These are phyloP conservation scores for Claviceps digitariae DNA, from an alignment of 2,329 filamentous ascomycete genomes.

Conservation along the genomic window DNA sequence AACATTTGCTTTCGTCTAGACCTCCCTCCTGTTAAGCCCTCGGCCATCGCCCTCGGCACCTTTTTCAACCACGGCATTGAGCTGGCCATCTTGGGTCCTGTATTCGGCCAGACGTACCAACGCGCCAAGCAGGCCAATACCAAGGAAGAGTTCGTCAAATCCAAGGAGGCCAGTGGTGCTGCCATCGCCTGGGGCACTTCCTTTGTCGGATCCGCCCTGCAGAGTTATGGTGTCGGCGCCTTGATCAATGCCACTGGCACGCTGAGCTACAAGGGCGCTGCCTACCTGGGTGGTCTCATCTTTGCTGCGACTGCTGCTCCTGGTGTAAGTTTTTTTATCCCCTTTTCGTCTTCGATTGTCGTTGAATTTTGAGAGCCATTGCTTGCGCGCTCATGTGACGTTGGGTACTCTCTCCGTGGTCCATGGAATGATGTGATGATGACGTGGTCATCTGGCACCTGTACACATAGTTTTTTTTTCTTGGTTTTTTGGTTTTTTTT, in stretches of 20 bases:
- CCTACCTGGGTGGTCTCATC: slow-evolving; percentile 81
- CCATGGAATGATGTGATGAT: background rate
- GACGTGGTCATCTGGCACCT: background rate
- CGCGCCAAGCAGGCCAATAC: slow-evolving; percentile 82
- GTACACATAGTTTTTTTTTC: background rate
- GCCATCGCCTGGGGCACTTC: slow-evolving; percentile 85
- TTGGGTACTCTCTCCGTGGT: background rate
- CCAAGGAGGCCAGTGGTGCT: slow-evolving; percentile 79
- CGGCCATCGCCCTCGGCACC: slow-evolving; percentile 90
- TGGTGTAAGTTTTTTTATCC: slow-evolving; percentile 40
- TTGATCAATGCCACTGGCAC: slow-evolving; percentile 92
- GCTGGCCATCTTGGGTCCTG: slow-evolving; percentile 70
- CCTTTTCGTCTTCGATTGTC: background rate
- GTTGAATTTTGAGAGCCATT: no score
- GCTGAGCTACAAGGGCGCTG: slow-evolving; percentile 90
- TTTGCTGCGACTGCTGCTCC: slow-evolving; percentile 86
- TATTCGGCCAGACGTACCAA: slow-evolving; percentile 93
- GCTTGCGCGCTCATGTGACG: background rate
- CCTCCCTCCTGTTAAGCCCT: slow-evolving; percentile 78
- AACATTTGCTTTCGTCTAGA: slow-evolving; percentile 22
- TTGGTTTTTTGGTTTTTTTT: background rate
- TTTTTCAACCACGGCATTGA: slow-evolving; percentile 91
- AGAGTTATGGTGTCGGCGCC: slow-evolving; percentile 80
- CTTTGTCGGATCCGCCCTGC: slow-evolving; percentile 73
- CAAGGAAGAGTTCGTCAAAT: slow-evolving; percentile 92